Conservation (phyloP, 2,329 filamentous ascomycete species). For the Tricladium varicosporioides region DNA sequence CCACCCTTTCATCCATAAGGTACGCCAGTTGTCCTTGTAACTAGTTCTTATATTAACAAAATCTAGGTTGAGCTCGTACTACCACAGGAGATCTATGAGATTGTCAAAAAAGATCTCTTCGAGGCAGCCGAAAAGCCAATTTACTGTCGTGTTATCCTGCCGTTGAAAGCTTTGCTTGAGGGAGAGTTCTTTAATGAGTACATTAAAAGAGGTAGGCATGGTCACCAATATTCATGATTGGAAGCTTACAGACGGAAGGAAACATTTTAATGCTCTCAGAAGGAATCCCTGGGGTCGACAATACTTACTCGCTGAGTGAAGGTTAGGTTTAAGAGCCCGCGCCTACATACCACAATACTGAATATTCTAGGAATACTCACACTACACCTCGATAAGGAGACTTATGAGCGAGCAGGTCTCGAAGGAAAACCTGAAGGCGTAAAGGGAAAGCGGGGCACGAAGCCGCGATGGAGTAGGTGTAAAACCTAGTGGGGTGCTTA, state of each 20-base stretch:
- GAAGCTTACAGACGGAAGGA: constrained; percentile 45
- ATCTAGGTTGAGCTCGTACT: constrained; percentile 67
- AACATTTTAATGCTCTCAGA: constrained; percentile 82
- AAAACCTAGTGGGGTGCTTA: no score
- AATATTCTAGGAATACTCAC: constrained; percentile 59
- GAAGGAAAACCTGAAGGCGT: constrained; percentile 65
- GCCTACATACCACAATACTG: neutral
- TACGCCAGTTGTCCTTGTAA: constrained; percentile 31
- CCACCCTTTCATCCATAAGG: constrained; percentile 68
- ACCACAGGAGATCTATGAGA: constrained; percentile 58
- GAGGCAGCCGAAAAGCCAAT: constrained; percentile 38
- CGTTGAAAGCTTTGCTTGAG: constrained; percentile 68
- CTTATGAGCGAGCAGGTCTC: constrained; percentile 80
- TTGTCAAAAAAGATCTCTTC: constrained; percentile 52
- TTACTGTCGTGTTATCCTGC: constrained; percentile 72
- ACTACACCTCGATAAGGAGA: constrained; percentile 76
- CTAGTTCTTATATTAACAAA: constrained; percentile 1
- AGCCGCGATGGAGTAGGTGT: constrained; percentile 69
- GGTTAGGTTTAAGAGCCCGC: constrained; percentile 44
- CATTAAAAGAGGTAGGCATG: constrained; percentile 57
- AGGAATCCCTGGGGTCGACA: constrained; percentile 67
- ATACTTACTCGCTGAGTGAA: constrained; percentile 67
- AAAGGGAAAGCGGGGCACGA: constrained; percentile 57
- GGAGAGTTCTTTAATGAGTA: constrained; percentile 79
- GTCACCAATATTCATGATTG: no score